phyloP scores from a whole-genome alignment of 257 asterid species.

The Marsdenia floribunda region DNA sequence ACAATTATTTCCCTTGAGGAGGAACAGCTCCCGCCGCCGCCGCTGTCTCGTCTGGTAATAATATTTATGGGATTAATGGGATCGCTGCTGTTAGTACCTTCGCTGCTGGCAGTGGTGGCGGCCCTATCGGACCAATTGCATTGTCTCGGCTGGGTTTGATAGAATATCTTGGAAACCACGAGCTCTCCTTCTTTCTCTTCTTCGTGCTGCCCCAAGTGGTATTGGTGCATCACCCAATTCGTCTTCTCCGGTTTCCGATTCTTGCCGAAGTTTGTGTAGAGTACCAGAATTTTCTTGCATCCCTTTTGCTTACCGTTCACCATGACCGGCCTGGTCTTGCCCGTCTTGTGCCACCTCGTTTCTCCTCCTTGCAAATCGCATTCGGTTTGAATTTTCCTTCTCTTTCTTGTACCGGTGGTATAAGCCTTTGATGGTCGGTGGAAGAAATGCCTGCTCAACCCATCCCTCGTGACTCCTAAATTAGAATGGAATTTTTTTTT shows the following conservation, averaged over 20 bases:
- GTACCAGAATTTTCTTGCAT: conserved; percentile 85
- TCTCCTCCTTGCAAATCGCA: conserved; percentile 90
- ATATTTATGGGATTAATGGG: background rate
- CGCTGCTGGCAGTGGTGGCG: conserved; percentile 6
- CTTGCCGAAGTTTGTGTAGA: conserved; percentile 95
- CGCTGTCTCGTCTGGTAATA: conserved; percentile 38
- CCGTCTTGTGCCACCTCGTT: conserved; percentile 99
- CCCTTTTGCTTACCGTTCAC: conserved; percentile 84
- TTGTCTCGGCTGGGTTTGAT: conserved; percentile 92
- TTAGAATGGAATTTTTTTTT: too few species aligned
- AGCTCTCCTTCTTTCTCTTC: conserved; percentile 95
- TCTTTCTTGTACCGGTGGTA: conserved; percentile 94
- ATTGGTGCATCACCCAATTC: conserved; percentile 98
- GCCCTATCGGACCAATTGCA: conserved; percentile 68
- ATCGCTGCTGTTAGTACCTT: conserved; percentile 18
- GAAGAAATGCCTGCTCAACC: conserved; percentile 89
- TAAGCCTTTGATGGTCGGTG: conserved; percentile 98
- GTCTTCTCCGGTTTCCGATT: conserved; percentile 95
- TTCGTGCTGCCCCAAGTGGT: conserved; percentile 84
- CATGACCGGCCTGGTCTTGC: conserved; percentile 95
- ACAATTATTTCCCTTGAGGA: conserved; percentile 46
- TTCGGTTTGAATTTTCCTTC: conserved; percentile 89
- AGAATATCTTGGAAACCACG: conserved; percentile 86
- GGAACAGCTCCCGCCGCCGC: conserved; percentile 47
- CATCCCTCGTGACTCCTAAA: conserved; percentile 88